A percentile compares a stretch with the other conserved stretches of the same genome.
These are phyloP conservation scores for Hysterangium stoloniferum DNA, from an alignment of 768 basidiomycete species.

Conservation along the genomic window DNA sequence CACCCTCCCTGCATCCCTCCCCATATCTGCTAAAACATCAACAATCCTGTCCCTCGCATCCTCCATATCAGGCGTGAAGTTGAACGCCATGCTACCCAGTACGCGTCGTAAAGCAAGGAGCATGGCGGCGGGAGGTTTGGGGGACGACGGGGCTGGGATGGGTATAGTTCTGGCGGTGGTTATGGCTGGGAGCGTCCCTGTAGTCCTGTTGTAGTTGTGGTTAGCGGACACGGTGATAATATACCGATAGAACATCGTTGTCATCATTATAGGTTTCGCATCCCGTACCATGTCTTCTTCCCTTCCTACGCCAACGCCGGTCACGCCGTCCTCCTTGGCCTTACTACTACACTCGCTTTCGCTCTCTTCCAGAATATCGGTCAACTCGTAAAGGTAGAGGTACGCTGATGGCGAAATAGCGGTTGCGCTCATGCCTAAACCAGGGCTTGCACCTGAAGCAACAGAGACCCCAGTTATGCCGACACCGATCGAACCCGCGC, in stretches of 20 bases:
- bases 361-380: not conserved
- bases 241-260: conserved; percentile 52
- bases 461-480: not conserved
- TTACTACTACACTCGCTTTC: not conserved
- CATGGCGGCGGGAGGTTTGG: conserved; percentile 31
- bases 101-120: conserved; percentile 41
- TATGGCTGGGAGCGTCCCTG: too few relatives aligned
- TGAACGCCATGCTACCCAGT: conserved; percentile 48
- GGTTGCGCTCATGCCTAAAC: conserved; percentile 1
- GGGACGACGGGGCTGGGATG: conserved; percentile 56
- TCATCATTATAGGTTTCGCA: conserved; percentile 46
- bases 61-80: conserved; percentile 38
- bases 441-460: not conserved
- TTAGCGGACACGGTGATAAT: conserved; percentile 38
- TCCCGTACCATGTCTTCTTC: conserved; percentile 33
- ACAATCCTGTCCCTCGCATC: conserved; percentile 73
- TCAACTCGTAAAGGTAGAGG: too few relatives aligned
- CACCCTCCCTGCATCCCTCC: too few relatives aligned
- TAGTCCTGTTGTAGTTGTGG: too few relatives aligned
- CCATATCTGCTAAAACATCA: too few relatives aligned
- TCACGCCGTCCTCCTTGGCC: conserved; percentile 30
- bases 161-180: conserved; percentile 35
- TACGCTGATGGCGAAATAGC: too few relatives aligned
- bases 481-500: conserved; percentile 23
- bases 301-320: conserved; percentile 22